Evolutionary conservation across 208 protist genomes (phyloP), one percentile per base, ranked within the genome.

Genomic region (Leishmania mexicana): DNA sequence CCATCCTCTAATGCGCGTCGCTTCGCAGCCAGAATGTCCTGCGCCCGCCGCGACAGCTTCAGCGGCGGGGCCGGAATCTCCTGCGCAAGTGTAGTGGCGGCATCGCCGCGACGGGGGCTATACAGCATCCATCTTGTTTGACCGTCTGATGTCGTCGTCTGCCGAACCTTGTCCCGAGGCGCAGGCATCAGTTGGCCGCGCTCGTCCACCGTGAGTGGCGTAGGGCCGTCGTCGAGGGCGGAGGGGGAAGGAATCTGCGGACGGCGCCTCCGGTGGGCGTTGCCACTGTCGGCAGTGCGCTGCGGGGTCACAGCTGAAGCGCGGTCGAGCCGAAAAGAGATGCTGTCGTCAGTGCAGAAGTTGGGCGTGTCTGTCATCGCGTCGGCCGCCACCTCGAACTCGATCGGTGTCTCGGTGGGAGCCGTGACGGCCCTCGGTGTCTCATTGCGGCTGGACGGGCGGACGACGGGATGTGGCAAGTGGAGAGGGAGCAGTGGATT

Each of bases 31-130:
- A 95, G 85, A 70, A 91, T 92, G 70, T 90, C 86, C 83, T 95
- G 87, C 67, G 90, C 92, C 15, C 92, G 89, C 45, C 84, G 89
- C 64, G 92, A 95, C 28, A 95, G 87, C n/a, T 77, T 77, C 78
- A 80, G 87, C 19, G 92, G 92, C 42, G 92, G 92, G 0, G 88
- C 83, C 4, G 83, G 71, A n/a, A 95, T 86, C 72, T 92, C 89
- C 40, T 83, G 85, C 65, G 82, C 74, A n/a, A 73, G 49, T n/a
- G 75, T 62, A 35, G 73, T 58, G 31, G 28, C 49, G 35, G 76
- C 75, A 49, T 89, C 85, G 5, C 84, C 83, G 67, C 75, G 78
- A 31, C 83, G 85, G 21, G 89, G 81, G 51, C 79, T 77, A 47
- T 90, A 82, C 49, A 94, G 86, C 81, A 95, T 84, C 94, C 94